phyloP scores from a whole-genome alignment of 225 moss, liverwort and hornwort species.

The Physcomitrium patens region DNA sequence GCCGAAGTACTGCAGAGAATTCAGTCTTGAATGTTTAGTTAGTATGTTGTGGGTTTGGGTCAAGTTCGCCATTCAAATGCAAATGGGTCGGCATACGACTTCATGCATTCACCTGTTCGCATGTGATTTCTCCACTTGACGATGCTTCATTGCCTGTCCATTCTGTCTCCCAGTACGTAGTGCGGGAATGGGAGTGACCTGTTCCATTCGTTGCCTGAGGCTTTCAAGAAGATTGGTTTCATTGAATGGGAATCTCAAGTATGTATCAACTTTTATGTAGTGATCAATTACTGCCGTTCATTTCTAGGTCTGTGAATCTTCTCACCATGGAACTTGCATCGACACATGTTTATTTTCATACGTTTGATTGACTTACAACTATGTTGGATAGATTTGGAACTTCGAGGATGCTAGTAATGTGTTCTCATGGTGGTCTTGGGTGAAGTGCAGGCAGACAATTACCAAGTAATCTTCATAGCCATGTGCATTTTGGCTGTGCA shows the following conservation, averaged over 20 bases:
- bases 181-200: constrained; percentile 86
- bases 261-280: background rate
- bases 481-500: constrained; percentile 96
- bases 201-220: constrained; percentile 76
- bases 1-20: too few relatives aligned
- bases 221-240: constrained; percentile 92
- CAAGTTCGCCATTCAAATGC: too few relatives aligned
- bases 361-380: background rate
- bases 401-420: background rate
- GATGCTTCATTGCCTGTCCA: background rate
- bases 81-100: too few relatives aligned
- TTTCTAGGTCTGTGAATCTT: too few relatives aligned
- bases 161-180: constrained; percentile 70
- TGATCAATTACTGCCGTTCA: too few relatives aligned
- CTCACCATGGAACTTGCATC: background rate
- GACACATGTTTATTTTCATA: background rate
- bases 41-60: too few relatives aligned
- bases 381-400: background rate
- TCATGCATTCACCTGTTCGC: too few relatives aligned
- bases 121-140: background rate
- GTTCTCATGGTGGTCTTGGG: constrained; percentile 22
- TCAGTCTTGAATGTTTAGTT: too few relatives aligned
- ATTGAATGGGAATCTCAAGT: constrained; percentile 98
- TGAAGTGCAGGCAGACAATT: constrained; percentile 81
- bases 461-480: constrained; percentile 70